Conservation (phyloP, 768 basidiomycete genomes). For the Tubosaeta brunneosetosa region DNA sequence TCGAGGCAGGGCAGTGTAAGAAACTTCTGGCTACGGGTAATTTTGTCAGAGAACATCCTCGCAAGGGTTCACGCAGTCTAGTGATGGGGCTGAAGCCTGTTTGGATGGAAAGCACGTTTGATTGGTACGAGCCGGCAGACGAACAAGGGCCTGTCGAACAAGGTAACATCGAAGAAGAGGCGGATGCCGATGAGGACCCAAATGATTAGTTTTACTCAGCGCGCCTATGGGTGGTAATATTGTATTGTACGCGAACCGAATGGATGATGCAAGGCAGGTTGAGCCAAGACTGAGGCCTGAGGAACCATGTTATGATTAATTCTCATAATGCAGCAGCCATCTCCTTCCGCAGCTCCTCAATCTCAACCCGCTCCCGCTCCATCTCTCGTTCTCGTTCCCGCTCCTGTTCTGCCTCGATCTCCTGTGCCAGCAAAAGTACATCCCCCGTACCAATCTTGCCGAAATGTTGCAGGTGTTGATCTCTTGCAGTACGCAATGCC, state of each 20-base stretch:
- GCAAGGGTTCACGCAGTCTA: neutral
- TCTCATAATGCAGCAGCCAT: too few species aligned
- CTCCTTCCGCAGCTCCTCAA: too few species aligned
- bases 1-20: neutral
- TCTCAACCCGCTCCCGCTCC: constrained; percentile 25
- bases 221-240: too few species aligned
- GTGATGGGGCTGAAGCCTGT: neutral
- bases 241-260: too few species aligned
- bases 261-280: too few species aligned
- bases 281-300: too few species aligned
- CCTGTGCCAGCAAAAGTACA: constrained; percentile 42
- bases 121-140: neutral
- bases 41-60: neutral
- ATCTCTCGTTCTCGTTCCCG: constrained; percentile 35
- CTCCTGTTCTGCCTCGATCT: constrained; percentile 36
- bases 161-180: too few species aligned
- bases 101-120: neutral
- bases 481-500: constrained; percentile 70
- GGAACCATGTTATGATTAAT: too few species aligned
- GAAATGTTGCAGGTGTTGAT: constrained; percentile 70
- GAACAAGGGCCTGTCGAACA: too few species aligned
- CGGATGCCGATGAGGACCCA: too few species aligned
- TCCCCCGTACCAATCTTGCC: constrained; percentile 81
- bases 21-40: neutral
- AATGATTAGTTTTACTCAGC: too few species aligned